These are phyloP conservation scores for Mortierella sp. DNA, from an alignment of 371 early-diverging fungal genomes.

Conservation along the genomic window DNA sequence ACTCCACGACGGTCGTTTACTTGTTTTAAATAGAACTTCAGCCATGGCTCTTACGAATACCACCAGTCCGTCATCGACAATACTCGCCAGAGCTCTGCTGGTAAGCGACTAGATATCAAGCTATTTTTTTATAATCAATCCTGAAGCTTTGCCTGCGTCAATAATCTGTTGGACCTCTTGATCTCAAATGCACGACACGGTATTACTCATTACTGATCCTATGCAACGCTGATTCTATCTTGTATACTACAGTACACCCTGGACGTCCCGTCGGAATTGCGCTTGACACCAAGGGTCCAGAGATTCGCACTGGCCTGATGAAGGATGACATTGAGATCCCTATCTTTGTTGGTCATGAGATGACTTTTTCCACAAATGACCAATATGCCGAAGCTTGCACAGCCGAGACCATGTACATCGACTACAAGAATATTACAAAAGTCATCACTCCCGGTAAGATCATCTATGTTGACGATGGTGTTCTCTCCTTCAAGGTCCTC, in stretches of 20 bases:
- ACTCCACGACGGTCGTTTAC: not conserved
- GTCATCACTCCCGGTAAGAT: conserved; percentile 85
- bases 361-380: conserved; percentile 88
- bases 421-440: conserved; percentile 89
- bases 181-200: not conserved
- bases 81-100: conserved; percentile 66
- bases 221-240: not conserved
- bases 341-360: conserved; percentile 80
- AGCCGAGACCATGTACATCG: conserved; percentile 83
- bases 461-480: conserved; percentile 92
- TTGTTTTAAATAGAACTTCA: conserved; percentile 76
- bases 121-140: not conserved
- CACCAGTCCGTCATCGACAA: conserved; percentile 90
- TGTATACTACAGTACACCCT: conserved; percentile 59
- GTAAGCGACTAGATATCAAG: conserved; percentile 18
- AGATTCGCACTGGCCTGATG: conserved; percentile 88
- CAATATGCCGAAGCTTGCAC: conserved; percentile 74
- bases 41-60: conserved; percentile 96
- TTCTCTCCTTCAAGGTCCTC: conserved; percentile 86
- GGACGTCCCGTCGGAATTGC: conserved; percentile 88
- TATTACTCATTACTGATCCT: not conserved
- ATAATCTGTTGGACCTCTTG: no score
- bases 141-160: conserved; percentile 19
- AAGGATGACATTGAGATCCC: conserved; percentile 73
- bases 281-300: conserved; percentile 90